Evolutionary conservation across 345 rosid species (phyloP), one percentile per base, ranked within the genome.

Genomic region (Rubroshorea leprosula): DNA sequence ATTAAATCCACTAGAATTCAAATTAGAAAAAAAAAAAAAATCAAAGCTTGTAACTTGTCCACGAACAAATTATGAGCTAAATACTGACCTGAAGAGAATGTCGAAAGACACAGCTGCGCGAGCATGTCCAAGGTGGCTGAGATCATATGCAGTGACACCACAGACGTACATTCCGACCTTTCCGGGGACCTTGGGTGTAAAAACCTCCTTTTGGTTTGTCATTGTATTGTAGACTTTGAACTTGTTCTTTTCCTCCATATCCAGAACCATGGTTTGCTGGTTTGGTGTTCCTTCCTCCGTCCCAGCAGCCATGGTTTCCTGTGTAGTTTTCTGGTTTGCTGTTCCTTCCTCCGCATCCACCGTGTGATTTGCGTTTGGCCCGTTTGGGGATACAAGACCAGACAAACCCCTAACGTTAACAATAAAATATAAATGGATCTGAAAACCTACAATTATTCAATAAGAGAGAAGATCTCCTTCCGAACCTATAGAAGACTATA

Each of bases 91-190:
- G 81, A 72, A 84, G 27, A 89, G 84, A 14, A 92, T 71, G 60
- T 92, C 96, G 20, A 92, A 92, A 52, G 83, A 61, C 44, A 89
- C 83, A 21, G 93, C 96, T 26, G 97, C 93, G 23, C 96, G 91
- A 43, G 89, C 98, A 58, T 86, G 98, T 31, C 91, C 96, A 27
- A 92, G 73, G 69, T 86, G 98, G 75, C 98, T 89, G 78, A 75
- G 73, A 61, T 84, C 93, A 61, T 89, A 92, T 25, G 98, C 80
- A 1, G 98, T 89, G 51, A 89, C 83, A 6, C 99, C 94, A 27
- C 99, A 92, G 59, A 92, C 94, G 26, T 92, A 92, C 80, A 92
- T 77, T 67, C 83, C 62, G 44, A 89, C 83, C 58, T 81, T 85
- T 0, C 89, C 89, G 0, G 80, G 82, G 47, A 4, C 78, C 27